Base-by-base conservation (phyloP, 1,139 yeast genomes). In the Yamadazyma trypodendri region DNA sequence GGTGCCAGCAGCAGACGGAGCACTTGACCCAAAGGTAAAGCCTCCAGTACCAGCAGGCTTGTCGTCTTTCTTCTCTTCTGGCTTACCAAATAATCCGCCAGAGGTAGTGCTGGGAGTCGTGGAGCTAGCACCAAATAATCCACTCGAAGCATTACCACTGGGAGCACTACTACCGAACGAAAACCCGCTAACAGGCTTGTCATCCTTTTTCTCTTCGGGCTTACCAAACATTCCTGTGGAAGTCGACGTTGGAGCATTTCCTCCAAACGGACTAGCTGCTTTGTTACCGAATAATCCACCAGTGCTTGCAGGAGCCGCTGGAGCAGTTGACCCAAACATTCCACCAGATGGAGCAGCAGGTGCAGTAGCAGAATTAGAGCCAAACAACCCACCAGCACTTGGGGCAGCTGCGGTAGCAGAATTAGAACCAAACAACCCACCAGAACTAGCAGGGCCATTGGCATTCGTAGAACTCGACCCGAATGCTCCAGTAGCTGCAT, bases 241-340 rank as follows among this genome's bases (percentile, higher is more conserved):
- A 34, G 63, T 58, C 46, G 64, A 63, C 22, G 46, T 25, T 15
- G 14, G 13, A 23, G 25, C n/a, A n/a, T 23, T 23, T 11, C 25
- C 16, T n/a, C 28, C 28, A 10, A 25, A 25, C 16, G 28, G 28
- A 13, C 28, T 25, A 13, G 28, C 28, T 9, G 31, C 15, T 15
- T 28, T 18, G 21, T 18, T 16, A 16, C 39, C 46, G 27, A 37
- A 32, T n/a, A 20, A 37, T 17, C 65, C 61, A 12, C 31, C 21
- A 6, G 21, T 18, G 21, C 21, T 18, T 18, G 21, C 8, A 6
- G 21, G 21, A 18, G 21, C 21, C 5, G 31, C 13, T 27, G 29
- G 18, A 28, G 31, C 22, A 28, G 31, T 44, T 23, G 31, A 45
- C 24, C 25, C 54, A 35, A 49, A 47, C 9, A 50, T 48, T 9